Evolutionary conservation across 2,329 filamentous ascomycete species (phyloP).

Genomic region (Xylariales sp.): DNA sequence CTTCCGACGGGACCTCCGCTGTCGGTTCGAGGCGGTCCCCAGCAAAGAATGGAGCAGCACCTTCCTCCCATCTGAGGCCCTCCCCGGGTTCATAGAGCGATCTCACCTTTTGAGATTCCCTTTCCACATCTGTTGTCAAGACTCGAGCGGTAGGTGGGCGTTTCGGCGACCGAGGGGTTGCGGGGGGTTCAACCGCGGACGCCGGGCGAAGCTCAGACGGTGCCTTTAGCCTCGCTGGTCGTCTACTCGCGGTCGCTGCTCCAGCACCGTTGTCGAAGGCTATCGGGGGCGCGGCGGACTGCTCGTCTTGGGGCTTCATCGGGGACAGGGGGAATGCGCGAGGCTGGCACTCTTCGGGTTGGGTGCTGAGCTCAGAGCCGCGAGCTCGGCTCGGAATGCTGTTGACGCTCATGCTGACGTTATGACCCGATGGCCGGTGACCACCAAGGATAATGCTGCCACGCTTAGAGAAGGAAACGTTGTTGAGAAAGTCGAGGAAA

Average conservation of each 20-base stretch:
- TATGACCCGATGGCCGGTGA: constrained; percentile 25
- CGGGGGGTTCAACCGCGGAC: constrained; percentile 1
- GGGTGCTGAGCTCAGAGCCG: constrained; percentile 8
- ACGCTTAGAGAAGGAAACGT: constrained; percentile 57
- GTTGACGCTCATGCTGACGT: constrained; percentile 19
- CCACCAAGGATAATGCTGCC: constrained; percentile 60
- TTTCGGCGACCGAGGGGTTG: constrained; percentile 11
- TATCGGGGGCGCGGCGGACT: constrained; percentile 9
- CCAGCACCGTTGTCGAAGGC: constrained; percentile 3
- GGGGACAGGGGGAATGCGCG: constrained; percentile 23
- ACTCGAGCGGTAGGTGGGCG: constrained; percentile 44
- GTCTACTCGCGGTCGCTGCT: background rate
- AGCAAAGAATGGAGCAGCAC: constrained; percentile 40
- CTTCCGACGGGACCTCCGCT: constrained; percentile 46
- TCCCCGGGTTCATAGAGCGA: constrained; percentile 59
- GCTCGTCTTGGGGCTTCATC: constrained; percentile 10
- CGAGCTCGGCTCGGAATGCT: constrained; percentile 10
- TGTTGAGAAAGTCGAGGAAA: constrained; percentile 51
- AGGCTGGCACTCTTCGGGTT: constrained; percentile 7
- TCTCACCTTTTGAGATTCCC: constrained; percentile 64
- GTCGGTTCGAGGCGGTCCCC: constrained; percentile 45
- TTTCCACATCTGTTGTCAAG: constrained; percentile 52
- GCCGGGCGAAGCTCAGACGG: constrained; percentile 9
- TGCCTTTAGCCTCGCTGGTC: background rate
- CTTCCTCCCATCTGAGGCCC: constrained; percentile 48